Evolutionary conservation across 805 yeast genomes (phyloP).

Genomic region (Candida oleophila): DNA sequence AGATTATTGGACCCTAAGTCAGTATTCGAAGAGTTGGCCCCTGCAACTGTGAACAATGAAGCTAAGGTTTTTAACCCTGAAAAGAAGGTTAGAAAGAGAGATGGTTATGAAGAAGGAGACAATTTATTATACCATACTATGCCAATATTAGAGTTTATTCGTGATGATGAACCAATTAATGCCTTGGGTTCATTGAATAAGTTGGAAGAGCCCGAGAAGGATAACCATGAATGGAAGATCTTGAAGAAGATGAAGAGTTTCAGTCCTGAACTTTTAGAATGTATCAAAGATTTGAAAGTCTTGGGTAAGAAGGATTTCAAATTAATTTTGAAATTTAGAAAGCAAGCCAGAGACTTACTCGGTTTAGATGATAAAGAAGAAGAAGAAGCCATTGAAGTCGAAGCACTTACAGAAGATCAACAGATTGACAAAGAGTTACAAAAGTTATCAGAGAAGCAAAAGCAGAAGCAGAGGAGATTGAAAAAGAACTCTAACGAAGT

Average conservation of each 20-base stretch:
- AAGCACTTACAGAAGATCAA: slow-evolving; percentile 81
- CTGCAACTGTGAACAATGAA: slow-evolving; percentile 70
- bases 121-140: slow-evolving; percentile 65
- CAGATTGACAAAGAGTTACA: slow-evolving; percentile 82
- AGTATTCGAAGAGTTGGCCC: slow-evolving; percentile 87
- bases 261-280: slow-evolving; percentile 73
- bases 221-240: slow-evolving; percentile 69
- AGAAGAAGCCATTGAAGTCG: slow-evolving; percentile 58
- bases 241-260: slow-evolving; percentile 73
- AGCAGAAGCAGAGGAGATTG: slow-evolving; percentile 70
- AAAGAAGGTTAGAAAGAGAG: slow-evolving; percentile 82
- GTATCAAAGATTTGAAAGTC: slow-evolving; percentile 89
- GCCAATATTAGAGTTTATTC: slow-evolving; percentile 79
- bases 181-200: slow-evolving; percentile 71
- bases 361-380: slow-evolving; percentile 65
- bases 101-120: slow-evolving; percentile 97
- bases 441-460: slow-evolving; percentile 68
- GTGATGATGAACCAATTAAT: slow-evolving; percentile 78
- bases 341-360: slow-evolving; percentile 73
- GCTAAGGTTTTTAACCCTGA: slow-evolving; percentile 95
- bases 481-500: slow-evolving; percentile 77
- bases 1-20: slow-evolving; percentile 86
- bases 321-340: slow-evolving; percentile 81
- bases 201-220: slow-evolving; percentile 55
- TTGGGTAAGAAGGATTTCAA: slow-evolving; percentile 94